Conservation (phyloP, 2,329 filamentous ascomycete species). For the Curvularia verruculosa region DNA sequence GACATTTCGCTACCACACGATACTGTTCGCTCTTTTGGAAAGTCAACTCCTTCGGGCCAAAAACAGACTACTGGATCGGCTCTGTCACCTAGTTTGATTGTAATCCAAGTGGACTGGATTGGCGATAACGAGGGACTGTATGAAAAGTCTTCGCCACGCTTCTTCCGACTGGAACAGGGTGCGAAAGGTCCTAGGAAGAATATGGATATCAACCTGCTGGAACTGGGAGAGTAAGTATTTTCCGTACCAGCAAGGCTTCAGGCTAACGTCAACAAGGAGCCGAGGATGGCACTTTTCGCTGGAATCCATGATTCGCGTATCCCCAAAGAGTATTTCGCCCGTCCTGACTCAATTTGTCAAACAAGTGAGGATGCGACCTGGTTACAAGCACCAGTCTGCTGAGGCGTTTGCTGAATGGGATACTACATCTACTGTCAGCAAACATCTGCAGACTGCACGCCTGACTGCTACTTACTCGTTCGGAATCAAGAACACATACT, state of each 20-base stretch:
- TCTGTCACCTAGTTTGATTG: slow-evolving; percentile 12
- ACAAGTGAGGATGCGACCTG: slow-evolving; percentile 23
- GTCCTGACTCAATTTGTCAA: slow-evolving; percentile 33
- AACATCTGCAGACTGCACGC: slow-evolving; percentile 18
- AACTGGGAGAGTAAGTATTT: slow-evolving; percentile 37
- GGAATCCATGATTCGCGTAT: slow-evolving; percentile 31
- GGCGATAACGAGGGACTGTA: slow-evolving; percentile 39
- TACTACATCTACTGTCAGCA: slow-evolving; percentile 21
- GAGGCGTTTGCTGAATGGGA: slow-evolving; percentile 32
- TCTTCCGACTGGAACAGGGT: slow-evolving; percentile 30
- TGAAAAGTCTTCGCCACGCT: slow-evolving; percentile 36
- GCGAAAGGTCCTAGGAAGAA: slow-evolving; percentile 21
- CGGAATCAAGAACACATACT: slow-evolving; percentile 35
- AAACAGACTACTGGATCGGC: background rate
- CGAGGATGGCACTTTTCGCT: slow-evolving; percentile 41
- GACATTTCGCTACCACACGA: slow-evolving; percentile 3
- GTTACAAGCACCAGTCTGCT: slow-evolving; percentile 18
- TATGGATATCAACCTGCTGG: slow-evolving; percentile 44
- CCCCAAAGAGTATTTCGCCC: slow-evolving; percentile 26
- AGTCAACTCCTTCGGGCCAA: slow-evolving; percentile 11
- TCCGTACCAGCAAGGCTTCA: background rate
- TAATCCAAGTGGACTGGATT: slow-evolving; percentile 43
- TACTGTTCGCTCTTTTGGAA: slow-evolving; percentile 17
- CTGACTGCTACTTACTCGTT: slow-evolving; percentile 42
- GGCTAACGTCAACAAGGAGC: slow-evolving; percentile 24